Conservation (phyloP, 1,284 basidiomycete species). For the Trametes polyzona region DNA sequence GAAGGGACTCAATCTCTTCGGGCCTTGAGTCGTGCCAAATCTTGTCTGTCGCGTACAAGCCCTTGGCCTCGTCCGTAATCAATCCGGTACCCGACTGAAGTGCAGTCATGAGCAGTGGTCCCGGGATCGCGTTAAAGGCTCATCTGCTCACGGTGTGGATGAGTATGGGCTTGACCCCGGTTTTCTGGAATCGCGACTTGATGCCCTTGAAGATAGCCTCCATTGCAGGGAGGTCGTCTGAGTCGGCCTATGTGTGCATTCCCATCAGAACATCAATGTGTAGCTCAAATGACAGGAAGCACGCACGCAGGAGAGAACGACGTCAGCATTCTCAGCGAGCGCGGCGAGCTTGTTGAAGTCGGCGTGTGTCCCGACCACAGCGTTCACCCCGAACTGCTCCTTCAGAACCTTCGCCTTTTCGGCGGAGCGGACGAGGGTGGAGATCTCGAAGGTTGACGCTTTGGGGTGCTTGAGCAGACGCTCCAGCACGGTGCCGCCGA, state of each 20-base stretch:
- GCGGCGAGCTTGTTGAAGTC: slow-evolving; percentile 23
- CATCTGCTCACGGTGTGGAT: slow-evolving; percentile 13
- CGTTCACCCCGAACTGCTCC: slow-evolving; percentile 25
- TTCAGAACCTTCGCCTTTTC: slow-evolving; percentile 32
- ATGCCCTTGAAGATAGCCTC: slow-evolving; percentile 6
- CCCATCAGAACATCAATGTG: neutral
- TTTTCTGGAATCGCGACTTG: slow-evolving; percentile 6
- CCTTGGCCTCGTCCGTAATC: slow-evolving; percentile 16
- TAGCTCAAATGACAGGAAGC: neutral
- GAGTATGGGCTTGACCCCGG: slow-evolving; percentile 6
- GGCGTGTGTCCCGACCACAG: slow-evolving; percentile 24
- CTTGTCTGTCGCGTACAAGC: slow-evolving; percentile 17
- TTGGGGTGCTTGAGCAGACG: slow-evolving; percentile 25
- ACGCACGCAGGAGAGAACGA: slow-evolving; percentile 28
- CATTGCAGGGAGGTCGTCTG: slow-evolving; percentile 32
- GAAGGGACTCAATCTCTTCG: slow-evolving; percentile 36
- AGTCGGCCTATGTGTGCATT: slow-evolving; percentile 38
- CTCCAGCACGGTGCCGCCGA: slow-evolving; percentile 28
- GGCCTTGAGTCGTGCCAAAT: slow-evolving; percentile 41
- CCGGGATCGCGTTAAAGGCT: too few species aligned
- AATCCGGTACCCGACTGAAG: slow-evolving; percentile 4
- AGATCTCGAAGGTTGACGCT: slow-evolving; percentile 21
- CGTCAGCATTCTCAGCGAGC: slow-evolving; percentile 22
- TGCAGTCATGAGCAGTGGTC: neutral
- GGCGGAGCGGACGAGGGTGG: slow-evolving; percentile 21